Evolutionary conservation across 2,329 filamentous ascomycete species (phyloP), one percentile per base, ranked within the genome.

Genomic region (Eutypa lata): DNA sequence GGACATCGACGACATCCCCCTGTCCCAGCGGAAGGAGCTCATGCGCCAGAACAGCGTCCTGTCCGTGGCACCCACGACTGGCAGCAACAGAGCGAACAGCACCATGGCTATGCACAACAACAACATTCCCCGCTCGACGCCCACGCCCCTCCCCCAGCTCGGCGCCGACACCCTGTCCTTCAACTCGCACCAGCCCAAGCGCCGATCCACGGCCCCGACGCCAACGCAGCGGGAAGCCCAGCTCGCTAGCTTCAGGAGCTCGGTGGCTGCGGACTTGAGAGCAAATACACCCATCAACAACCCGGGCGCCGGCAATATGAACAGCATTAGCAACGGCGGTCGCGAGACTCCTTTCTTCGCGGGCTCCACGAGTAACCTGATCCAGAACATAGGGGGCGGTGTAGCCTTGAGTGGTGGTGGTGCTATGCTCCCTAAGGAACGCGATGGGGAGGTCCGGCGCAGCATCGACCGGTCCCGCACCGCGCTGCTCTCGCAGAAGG

Each of bases 1-100:
- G 18, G 80, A 83, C 58, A 74, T 78, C 1, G 89, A 92, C 55
- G 82, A 91, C 52, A 76, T 93, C 59, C 86, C 89, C 0, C 76
- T 94, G 18, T 87, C 83, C 42, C 82, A 88, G 61, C 84, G 89
- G 43, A 80, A 79, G 51, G 73, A 81, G 45, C 68, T 88, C 26
- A 82, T 89, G 51, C 82, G 81, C 31, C 78, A 81, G 42, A 76
- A 67, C 57, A 79, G 76, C 61, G 56, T 74, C 47, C 66, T 71
- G 40, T 69, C 62, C 0, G 35, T 43, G 45, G 46, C 18, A 49
- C 48, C 22, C 59, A 50, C 51, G 53, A 44, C 33, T 43, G 43
- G 46, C 16, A 49, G 49, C 24, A 60, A 49, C 56, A 5, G 62
- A 11, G 45, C 53, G 16, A 55, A 51, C 50, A 57, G 47, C 8